Evolutionary conservation across 352 stramenopile species (phyloP), one percentile per base, ranked within the genome.

Genomic region (Pythium plurisporium): DNA sequence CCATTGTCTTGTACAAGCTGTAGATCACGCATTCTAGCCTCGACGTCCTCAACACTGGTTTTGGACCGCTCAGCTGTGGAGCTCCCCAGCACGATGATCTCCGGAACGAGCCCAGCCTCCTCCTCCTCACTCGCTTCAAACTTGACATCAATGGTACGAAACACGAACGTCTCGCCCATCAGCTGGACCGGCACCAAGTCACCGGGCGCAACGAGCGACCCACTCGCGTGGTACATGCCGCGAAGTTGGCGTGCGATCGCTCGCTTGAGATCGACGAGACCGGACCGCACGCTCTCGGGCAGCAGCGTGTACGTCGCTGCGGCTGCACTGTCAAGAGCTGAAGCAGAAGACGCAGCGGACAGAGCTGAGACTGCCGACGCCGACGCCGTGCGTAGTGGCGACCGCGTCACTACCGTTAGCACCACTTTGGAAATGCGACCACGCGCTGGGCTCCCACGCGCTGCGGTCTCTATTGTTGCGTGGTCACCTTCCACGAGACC

Each of bases 111-210:
- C 15, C 55, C 23, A 34, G 69, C 23, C 10, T 53, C 27, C 10
- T 64, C 42, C 5, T 33, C 25, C 6, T 41, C 38, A 11, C 17
- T 10, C n/a, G 63, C 41, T 40, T 46, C 19, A 15, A 38, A 17
- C 15, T 53, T 27, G 11, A 73, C 44, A 0, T 25, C 25, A 17
- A 73, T 58, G 25, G 86, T 46, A 17, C 64, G 65, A 20, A 89
- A 80, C 17, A 84, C 53, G 33, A 72, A 89, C 30, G 64, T 82
- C 49, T 82, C 74, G 8, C 70, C 67, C 33, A 89, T 53, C 20
- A 89, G 29, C 40, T 55, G 76, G 23, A 84, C 59, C 23, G 76
- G 61, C 25, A 89, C 44, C 17, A 86, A 26, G 27, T 64, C 54
- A 25, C 42, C 10, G 5, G 69, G 29, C n/a, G 62, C 48, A 43